Conservation (phyloP, 192 early-diverging fungal species). For the Lunasporangiospora selenospora region DNA sequence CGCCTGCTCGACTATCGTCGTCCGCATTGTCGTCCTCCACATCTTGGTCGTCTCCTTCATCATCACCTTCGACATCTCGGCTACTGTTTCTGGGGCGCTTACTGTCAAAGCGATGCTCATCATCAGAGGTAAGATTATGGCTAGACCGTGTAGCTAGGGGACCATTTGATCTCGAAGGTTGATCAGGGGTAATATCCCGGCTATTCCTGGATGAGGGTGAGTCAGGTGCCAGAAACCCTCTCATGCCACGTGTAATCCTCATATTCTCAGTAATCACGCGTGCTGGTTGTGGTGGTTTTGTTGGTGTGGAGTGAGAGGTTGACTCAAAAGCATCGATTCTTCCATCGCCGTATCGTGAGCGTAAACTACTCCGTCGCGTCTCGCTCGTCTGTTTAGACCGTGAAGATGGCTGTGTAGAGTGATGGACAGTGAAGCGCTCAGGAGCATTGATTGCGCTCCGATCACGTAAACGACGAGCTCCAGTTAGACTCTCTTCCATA, state of each 20-base stretch:
- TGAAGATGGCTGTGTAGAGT: slow-evolving; percentile 10
- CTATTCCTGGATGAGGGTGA: slow-evolving; percentile 18
- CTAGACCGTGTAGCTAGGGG: slow-evolving; percentile 9
- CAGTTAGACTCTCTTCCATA: slow-evolving; percentile 7
- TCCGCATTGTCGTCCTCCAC: slow-evolving; percentile 1
- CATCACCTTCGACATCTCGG: not conserved
- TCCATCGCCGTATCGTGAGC: too few species aligned
- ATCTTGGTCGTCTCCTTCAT: slow-evolving; percentile 12
- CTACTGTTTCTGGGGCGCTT: not conserved
- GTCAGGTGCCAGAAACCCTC: slow-evolving; percentile 22
- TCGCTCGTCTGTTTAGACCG: too few species aligned
- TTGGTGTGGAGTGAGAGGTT: too few species aligned
- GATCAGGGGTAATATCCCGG: slow-evolving; percentile 27
- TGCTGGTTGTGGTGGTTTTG: slow-evolving; percentile 7
- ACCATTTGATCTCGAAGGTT: not conserved
- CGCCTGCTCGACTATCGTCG: too few species aligned
- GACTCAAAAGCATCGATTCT: too few species aligned
- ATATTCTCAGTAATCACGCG: slow-evolving; percentile 35
- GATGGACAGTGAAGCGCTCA: slow-evolving; percentile 19
- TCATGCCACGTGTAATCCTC: slow-evolving; percentile 48
- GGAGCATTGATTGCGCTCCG: slow-evolving; percentile 34
- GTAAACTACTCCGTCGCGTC: too few species aligned
- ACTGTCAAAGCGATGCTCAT: slow-evolving; percentile 15
- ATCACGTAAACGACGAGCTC: slow-evolving; percentile 27
- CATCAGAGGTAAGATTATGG: slow-evolving; percentile 8